Evolutionary conservation across 257 asterid genomes (phyloP).

Genomic region (Lavandula angustifolia): DNA sequence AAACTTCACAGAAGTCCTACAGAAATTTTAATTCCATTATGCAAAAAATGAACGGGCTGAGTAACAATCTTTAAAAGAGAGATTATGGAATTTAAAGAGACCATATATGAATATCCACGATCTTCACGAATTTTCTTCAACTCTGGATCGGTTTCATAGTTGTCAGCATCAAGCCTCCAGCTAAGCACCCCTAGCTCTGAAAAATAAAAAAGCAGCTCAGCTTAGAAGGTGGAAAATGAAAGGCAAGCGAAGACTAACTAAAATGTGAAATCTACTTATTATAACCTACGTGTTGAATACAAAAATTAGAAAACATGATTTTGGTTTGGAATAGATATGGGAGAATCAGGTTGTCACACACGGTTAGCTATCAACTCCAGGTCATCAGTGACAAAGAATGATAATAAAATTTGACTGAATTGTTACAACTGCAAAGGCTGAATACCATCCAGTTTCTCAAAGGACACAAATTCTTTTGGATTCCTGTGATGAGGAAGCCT

Average conservation of each 20-base stretch:
- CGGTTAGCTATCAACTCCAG: neutral
- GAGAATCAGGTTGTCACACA: neutral
- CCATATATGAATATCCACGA: slow-evolving; percentile 85
- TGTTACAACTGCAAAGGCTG: neutral
- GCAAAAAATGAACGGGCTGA: slow-evolving; percentile 5
- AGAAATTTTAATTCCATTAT: slow-evolving; percentile 2
- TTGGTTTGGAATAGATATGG: neutral
- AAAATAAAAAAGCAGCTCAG: slow-evolving; percentile 27
- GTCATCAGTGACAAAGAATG: slow-evolving; percentile 5
- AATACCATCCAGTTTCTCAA: slow-evolving; percentile 84
- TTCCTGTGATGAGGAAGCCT: slow-evolving; percentile 89
- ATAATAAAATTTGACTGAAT: neutral
- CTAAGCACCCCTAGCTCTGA: slow-evolving; percentile 91
- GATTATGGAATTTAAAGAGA: slow-evolving; percentile 31
- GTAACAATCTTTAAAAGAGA: neutral
- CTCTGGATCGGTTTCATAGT: slow-evolving; percentile 84
- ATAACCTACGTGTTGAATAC: neutral
- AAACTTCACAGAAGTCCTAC: slow-evolving; percentile 89
- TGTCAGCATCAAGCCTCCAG: slow-evolving; percentile 94
- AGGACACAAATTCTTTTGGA: slow-evolving; percentile 78
- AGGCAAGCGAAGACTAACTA: neutral
- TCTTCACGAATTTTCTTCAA: slow-evolving; percentile 81
- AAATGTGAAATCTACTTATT: too few relatives aligned
- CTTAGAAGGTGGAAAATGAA: slow-evolving; percentile 18
- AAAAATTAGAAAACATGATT: neutral